Conservation (phyloP, 2,329 filamentous ascomycete genomes). For the Cryphonectria radicalis region DNA sequence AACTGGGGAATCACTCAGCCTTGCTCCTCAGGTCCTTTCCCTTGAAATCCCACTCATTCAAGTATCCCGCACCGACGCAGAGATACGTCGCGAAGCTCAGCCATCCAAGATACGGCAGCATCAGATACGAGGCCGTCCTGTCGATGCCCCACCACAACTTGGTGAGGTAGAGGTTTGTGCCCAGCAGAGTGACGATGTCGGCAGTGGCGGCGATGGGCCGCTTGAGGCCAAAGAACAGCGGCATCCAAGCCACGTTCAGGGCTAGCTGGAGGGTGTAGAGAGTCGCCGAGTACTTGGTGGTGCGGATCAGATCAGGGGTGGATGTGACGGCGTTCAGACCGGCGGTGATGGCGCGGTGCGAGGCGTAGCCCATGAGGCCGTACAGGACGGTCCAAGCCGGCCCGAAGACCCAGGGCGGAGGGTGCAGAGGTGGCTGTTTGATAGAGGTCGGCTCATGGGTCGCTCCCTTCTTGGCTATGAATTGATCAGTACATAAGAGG, state of each 20-base stretch:
- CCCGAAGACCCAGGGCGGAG: constrained; percentile 65
- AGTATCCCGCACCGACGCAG: constrained; percentile 67
- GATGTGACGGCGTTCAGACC: constrained; percentile 63
- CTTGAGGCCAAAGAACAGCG: constrained; percentile 83
- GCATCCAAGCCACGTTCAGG: constrained; percentile 89
- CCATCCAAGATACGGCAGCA: constrained; percentile 86
- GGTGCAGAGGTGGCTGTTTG: constrained; percentile 68
- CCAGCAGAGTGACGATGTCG: constrained; percentile 75
- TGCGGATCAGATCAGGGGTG: constrained; percentile 53
- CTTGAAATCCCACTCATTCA: constrained; percentile 70
- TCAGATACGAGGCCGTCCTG: constrained; percentile 69
- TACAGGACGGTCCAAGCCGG: constrained; percentile 71
- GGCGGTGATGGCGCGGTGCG: constrained; percentile 73
- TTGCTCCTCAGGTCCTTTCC: constrained; percentile 37
- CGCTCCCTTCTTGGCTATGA: constrained; percentile 49
- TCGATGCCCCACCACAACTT: constrained; percentile 80
- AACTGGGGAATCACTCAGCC: constrained; percentile 28
- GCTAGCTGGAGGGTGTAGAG: constrained; percentile 86
- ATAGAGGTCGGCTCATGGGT: constrained; percentile 67
- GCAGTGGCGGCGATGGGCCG: constrained; percentile 74
- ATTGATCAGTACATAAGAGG: constrained; percentile 13
- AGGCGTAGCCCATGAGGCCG: constrained; percentile 84
- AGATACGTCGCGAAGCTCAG: constrained; percentile 87
- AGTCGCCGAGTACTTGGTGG: constrained; percentile 71
- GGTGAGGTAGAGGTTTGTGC: constrained; percentile 73